Evolutionary conservation across 805 yeast species (phyloP).

Genomic region (Saturnispora silvae): DNA sequence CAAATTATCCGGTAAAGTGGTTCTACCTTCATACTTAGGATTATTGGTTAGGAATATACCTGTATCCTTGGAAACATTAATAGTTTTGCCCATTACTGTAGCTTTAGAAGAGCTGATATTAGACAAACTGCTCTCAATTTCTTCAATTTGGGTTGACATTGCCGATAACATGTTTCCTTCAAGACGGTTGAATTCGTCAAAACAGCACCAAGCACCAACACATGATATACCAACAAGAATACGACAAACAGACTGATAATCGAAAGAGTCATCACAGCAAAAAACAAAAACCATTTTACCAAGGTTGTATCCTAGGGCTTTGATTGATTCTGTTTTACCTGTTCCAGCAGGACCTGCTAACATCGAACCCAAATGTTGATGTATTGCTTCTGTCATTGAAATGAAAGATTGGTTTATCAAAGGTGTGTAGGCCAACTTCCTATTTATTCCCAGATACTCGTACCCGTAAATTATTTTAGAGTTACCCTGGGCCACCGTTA

Average conservation of each 20-base stretch:
- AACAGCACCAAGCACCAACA: constrained; percentile 91
- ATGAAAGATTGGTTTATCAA: constrained; percentile 52
- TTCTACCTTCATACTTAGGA: constrained; percentile 79
- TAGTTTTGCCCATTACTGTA: constrained; percentile 32
- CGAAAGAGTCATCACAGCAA: constrained; percentile 86
- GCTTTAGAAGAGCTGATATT: constrained; percentile 18
- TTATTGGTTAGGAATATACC: constrained; percentile 88
- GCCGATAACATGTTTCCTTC: constrained; percentile 68
- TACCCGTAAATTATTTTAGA: constrained; percentile 55
- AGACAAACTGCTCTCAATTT: constrained; percentile 47
- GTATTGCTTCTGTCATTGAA: constrained; percentile 64
- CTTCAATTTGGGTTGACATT: constrained; percentile 69
- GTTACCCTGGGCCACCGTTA: constrained; percentile 44
- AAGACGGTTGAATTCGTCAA: constrained; percentile 87
- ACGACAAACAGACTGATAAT: constrained; percentile 67
- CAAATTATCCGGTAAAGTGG: constrained; percentile 74
- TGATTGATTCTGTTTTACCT: constrained; percentile 87
- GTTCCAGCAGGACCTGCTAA: constrained; percentile 97
- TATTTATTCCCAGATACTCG: constrained; percentile 71
- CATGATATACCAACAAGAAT: constrained; percentile 69
- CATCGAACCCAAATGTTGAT: constrained; percentile 74
- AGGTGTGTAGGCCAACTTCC: constrained; percentile 68
- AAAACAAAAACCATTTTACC: constrained; percentile 81
- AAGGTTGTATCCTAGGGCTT: constrained; percentile 67
- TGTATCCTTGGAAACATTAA: constrained; percentile 35